phyloP scores from a whole-genome alignment of 768 basidiomycete species.

The Lanmaoa rubissima region DNA sequence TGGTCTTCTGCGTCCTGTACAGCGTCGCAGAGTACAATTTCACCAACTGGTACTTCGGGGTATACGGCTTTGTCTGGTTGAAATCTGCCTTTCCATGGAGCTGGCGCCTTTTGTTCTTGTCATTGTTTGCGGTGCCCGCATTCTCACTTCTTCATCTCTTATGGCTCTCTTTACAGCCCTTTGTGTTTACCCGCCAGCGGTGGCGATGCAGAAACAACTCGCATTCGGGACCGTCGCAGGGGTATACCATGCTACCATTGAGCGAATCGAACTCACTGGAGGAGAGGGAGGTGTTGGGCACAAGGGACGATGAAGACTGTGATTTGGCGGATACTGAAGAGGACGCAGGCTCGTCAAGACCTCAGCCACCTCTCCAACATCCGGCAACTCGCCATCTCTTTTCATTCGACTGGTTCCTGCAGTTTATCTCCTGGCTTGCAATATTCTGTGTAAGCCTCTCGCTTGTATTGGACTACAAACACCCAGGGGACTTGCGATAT shows the following conservation, averaged over 20 bases:
- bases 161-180: neutral
- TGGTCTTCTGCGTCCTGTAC: conserved; percentile 5
- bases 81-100: conserved; percentile 17
- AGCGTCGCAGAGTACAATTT: conserved; percentile 9
- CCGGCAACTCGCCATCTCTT: neutral
- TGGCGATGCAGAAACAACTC: neutral
- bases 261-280: conserved; percentile 8
- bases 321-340: neutral
- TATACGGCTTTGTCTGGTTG: conserved; percentile 7
- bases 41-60: conserved; percentile 5
- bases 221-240: neutral
- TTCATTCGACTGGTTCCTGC: neutral
- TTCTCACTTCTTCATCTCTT: conserved; percentile 11
- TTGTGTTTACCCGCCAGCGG: neutral
- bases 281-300: neutral
- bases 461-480: conserved; percentile 3
- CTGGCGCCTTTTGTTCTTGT: conserved; percentile 18
- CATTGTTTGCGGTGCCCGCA: conserved; percentile 10
- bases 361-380: neutral
- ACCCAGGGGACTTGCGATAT: conserved; percentile 12
- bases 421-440: conserved; percentile 6
- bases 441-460: neutral
- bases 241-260: conserved; percentile 9
- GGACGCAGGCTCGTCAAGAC: neutral
- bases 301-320: neutral